Base-by-base conservation (phyloP, 1,139 yeast genomes). In the Arxiozyma telluris region DNA sequence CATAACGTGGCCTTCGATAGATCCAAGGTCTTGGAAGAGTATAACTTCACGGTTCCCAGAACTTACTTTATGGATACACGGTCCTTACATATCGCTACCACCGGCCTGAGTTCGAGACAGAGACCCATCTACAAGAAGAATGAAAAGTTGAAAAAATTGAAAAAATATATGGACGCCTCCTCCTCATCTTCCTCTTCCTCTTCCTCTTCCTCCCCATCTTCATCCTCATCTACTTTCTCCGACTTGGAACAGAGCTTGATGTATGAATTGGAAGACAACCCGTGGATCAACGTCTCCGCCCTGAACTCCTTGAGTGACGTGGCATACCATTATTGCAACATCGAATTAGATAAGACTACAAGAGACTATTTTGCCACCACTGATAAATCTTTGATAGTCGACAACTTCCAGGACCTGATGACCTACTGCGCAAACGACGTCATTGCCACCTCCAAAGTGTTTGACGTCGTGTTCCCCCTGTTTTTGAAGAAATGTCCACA, bases 21-120 rank as follows among this genome's bases (percentile, higher is more conserved):
- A 50, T 94, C 96, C 5, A 76, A 96, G 46, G 80, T 91, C 1
- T 64, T 75, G 44, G 98, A 94, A 54, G 98, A 94, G 68, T 94
- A 94, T 70, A 76, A 79, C 61, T 67, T 93, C 43, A 70, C 74
- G 44, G 79, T 76, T 50, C 76, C 95, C 0, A 81, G 84, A 62
- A 87, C 87, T 1, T 90, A 89, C 68, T 94, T 75, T 64, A 61
- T 94, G 54, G 99, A 94, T 68, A 93, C 96, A 1, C 87, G 93
- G 93, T 84, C 98, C 0, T 73, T 94, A 25, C 98, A 94, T 71
- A 83, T 91, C 43, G 95, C 98, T 0, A 82, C 83, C 0, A 83
- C 87, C 52, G 99, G 99, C 0, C 85, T 94, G 78, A 88, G 97
- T 66, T 87, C 98, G 1, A 82, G 89, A 60, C 98, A 94, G 66